Evolutionary conservation across 495 filamentous ascomycete species (phyloP), one percentile per base, ranked within the genome.

Genomic region (Xylaria telfairii): DNA sequence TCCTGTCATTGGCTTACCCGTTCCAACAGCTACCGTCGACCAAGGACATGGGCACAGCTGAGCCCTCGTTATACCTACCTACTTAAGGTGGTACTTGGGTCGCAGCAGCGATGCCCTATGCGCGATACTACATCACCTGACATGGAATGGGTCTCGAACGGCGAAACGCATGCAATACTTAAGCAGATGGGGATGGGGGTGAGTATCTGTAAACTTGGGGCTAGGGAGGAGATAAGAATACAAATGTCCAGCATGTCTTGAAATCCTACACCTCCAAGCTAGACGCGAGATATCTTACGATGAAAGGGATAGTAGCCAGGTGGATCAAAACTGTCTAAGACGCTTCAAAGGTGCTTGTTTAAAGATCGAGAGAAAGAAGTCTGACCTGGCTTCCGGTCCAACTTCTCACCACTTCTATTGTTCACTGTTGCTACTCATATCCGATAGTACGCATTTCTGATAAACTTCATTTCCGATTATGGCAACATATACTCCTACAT

Each of bases 1-100:
- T 57, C 41, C 17, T 46, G 65, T 28, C 26, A 67, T 67, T 67
- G 65, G 65, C 65, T 57, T 59, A 21, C 21, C 24, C 19, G n/a
- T 42, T 54, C 34, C 47, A 66, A 54, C 47, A 28, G 15, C 63
- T 39, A 41, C 59, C 56, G 10, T 42, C 21, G 24, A 62, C 59
- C 37, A 42, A 19, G 64, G 47, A 24, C n/a, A 49, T 30, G 28
- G 62, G 62, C 26, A 64, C 15, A 47, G 61, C 61, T 64, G 41
- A 64, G 13, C 21, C 10, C 44, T 44, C 34, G 15, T 39, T 60
- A n/a, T 39, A 32, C 8, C n/a, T n/a, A n/a, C 13, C 5, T 32
- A 9, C 53, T 21, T 26, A 21, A 9, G 47, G 47, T 26, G n/a
- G 46, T 49, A 21, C 47, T 26, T 51, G 21, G 47, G 47, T 49